phyloP scores from a whole-genome alignment of 148 eudicot species.

The Silene latifolia region DNA sequence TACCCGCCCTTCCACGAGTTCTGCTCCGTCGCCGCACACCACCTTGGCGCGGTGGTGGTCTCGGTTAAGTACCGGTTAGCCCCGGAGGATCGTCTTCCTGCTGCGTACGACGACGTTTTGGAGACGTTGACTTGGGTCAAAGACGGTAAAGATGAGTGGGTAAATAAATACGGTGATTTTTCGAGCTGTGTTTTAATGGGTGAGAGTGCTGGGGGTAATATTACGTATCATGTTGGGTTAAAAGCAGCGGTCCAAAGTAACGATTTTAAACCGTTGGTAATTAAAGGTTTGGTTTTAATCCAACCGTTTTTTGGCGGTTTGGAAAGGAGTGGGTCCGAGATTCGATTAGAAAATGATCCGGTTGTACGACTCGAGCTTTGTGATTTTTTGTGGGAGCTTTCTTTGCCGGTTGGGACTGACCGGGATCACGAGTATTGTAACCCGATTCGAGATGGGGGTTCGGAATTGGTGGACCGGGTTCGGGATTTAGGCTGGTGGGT shows the following conservation, averaged over 20 bases:
- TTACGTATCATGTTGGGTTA: slow-evolving; percentile 28
- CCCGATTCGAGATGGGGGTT: slow-evolving; percentile 11
- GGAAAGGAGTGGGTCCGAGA: slow-evolving; percentile 32
- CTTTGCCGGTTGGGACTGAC: slow-evolving; percentile 39
- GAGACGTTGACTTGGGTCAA: slow-evolving; percentile 39
- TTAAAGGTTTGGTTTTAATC: slow-evolving; percentile 32
- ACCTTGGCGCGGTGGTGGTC: slow-evolving; percentile 24
- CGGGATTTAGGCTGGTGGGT: slow-evolving; percentile 30
- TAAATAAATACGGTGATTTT: slow-evolving; percentile 27
- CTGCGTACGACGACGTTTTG: slow-evolving; percentile 42
- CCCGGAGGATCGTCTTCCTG: slow-evolving; percentile 45
- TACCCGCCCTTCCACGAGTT: slow-evolving; percentile 21
- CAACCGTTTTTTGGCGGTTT: slow-evolving; percentile 43
- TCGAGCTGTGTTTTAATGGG: slow-evolving; percentile 33
- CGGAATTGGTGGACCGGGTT: slow-evolving; percentile 7
- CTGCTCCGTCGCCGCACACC: slow-evolving; percentile 24
- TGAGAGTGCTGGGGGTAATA: slow-evolving; percentile 48
- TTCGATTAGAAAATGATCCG: slow-evolving; percentile 23
- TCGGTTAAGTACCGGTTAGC: slow-evolving; percentile 47
- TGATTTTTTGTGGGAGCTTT: slow-evolving; percentile 53
- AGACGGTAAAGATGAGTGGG: slow-evolving; percentile 31
- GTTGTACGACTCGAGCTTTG: slow-evolving; percentile 26
- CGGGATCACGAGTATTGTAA: slow-evolving; percentile 40
- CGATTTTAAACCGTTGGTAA: slow-evolving; percentile 23
- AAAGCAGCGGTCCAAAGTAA: not conserved